Conservation (phyloP, 495 filamentous ascomycete genomes). For the Trypethelium eluteriae region DNA sequence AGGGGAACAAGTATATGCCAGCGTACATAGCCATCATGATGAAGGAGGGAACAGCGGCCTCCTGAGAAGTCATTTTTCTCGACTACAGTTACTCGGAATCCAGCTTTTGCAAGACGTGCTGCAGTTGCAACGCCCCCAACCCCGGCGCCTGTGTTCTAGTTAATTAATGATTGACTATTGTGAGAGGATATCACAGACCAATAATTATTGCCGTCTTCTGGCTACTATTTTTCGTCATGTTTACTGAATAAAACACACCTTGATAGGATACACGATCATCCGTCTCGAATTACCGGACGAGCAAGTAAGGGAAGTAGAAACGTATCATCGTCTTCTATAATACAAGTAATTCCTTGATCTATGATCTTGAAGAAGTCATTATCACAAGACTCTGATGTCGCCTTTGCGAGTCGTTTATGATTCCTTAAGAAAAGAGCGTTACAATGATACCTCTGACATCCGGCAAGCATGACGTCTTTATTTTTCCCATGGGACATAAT, state of each 20-base stretch:
- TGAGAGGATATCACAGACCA: slow-evolving; percentile 14
- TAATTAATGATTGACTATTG: neutral
- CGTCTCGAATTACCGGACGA: neutral
- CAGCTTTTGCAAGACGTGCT: slow-evolving; percentile 58
- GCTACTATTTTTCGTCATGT: slow-evolving; percentile 16
- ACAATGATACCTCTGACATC: no score
- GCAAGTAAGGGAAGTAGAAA: neutral
- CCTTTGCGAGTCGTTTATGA: no score
- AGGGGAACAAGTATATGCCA: neutral
- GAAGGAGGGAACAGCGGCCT: slow-evolving; percentile 54
- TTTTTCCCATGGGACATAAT: neutral
- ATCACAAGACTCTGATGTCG: no score
- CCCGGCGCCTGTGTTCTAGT: slow-evolving; percentile 48
- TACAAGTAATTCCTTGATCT: neutral
- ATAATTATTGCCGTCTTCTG: slow-evolving; percentile 30
- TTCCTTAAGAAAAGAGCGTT: no score
- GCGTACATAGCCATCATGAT: slow-evolving; percentile 44
- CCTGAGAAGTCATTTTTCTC: slow-evolving; percentile 64
- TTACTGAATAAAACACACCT: neutral
- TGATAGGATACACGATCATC: neutral
- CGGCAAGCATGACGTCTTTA: neutral
- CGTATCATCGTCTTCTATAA: neutral
- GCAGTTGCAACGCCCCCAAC: slow-evolving; percentile 60
- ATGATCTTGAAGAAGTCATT: no score
- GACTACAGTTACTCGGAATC: slow-evolving; percentile 56